phyloP scores from a whole-genome alignment of 2,329 filamentous ascomycete species.

The Fusarium concolor region DNA sequence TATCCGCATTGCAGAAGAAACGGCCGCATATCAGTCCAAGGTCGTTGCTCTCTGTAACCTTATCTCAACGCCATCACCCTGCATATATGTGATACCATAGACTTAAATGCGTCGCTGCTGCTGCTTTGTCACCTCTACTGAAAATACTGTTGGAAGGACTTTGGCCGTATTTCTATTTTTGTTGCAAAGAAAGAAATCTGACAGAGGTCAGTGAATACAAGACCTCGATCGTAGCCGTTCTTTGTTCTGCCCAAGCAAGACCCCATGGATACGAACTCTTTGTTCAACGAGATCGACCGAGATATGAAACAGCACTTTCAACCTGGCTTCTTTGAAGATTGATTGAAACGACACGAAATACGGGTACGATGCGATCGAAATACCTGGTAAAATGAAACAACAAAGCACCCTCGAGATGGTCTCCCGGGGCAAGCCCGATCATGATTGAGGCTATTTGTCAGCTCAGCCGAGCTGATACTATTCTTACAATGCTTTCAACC shows the following conservation, averaged over 20 bases:
- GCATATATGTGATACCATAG: slow-evolving; percentile 31
- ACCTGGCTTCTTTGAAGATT: background rate
- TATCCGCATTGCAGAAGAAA: slow-evolving; percentile 39
- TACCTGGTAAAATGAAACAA: slow-evolving; percentile 4
- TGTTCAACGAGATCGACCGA: slow-evolving; percentile 17
- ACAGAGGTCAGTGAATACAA: slow-evolving; percentile 12
- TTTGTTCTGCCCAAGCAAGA: slow-evolving; percentile 16
- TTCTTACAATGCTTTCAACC: slow-evolving; percentile 12
- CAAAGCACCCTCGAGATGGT: slow-evolving; percentile 8
- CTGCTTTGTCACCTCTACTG: slow-evolving; percentile 17
- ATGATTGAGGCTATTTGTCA: slow-evolving; percentile 25
- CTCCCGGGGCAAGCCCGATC: background rate
- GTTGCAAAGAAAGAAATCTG: slow-evolving; percentile 32
- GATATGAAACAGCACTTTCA: slow-evolving; percentile 1
- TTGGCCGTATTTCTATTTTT: slow-evolving; percentile 24
- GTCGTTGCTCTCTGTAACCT: slow-evolving; percentile 31
- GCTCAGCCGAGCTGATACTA: slow-evolving; percentile 11
- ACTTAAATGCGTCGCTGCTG: slow-evolving; percentile 39
- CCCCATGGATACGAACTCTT: background rate
- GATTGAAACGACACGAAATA: background rate
- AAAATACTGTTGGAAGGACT: background rate
- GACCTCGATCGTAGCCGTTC: background rate
- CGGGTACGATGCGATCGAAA: slow-evolving; percentile 2
- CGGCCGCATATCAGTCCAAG: slow-evolving; percentile 41
- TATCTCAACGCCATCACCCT: slow-evolving; percentile 38